Conservation (phyloP, 306 rosid species). For the Lablab purpureus region DNA sequence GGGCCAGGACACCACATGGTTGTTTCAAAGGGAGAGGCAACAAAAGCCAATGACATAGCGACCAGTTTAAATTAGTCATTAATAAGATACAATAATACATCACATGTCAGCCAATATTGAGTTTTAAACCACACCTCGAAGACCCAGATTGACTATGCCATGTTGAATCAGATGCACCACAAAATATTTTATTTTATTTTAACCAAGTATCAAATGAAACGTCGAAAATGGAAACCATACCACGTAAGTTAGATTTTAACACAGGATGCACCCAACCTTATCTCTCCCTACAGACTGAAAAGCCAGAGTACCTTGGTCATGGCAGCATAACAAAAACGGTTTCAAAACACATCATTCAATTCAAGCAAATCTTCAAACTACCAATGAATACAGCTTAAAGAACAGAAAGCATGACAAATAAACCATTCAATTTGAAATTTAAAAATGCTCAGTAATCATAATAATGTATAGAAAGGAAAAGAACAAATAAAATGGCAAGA, state of each 20-base stretch:
- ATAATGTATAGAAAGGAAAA: background rate
- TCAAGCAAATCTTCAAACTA: background rate
- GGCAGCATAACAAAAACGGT: background rate
- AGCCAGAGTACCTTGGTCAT: background rate
- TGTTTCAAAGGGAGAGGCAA: constrained; percentile 37
- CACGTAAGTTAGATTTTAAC: constrained; percentile 1
- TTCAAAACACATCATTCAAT: background rate
- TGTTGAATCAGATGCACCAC: constrained; percentile 15
- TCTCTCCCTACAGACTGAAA: background rate
- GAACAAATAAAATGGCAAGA: background rate
- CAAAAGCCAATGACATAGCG: constrained; percentile 23
- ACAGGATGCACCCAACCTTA: background rate
- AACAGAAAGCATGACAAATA: background rate
- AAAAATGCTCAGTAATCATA: background rate
- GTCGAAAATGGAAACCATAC: background rate
- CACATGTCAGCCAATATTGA: constrained; percentile 1
- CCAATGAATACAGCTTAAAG: background rate
- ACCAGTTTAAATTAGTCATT: constrained; percentile 9
- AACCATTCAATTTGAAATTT: constrained; percentile 20
- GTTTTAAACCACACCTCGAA: background rate
- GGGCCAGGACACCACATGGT: constrained; percentile 27
- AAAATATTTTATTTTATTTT: background rate
- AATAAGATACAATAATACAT: constrained; percentile 13
- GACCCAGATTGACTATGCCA: constrained; percentile 13
- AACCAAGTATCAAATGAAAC: background rate